Base-by-base conservation (phyloP, 163 green algal species). In the Scenedesmus sp. region DNA sequence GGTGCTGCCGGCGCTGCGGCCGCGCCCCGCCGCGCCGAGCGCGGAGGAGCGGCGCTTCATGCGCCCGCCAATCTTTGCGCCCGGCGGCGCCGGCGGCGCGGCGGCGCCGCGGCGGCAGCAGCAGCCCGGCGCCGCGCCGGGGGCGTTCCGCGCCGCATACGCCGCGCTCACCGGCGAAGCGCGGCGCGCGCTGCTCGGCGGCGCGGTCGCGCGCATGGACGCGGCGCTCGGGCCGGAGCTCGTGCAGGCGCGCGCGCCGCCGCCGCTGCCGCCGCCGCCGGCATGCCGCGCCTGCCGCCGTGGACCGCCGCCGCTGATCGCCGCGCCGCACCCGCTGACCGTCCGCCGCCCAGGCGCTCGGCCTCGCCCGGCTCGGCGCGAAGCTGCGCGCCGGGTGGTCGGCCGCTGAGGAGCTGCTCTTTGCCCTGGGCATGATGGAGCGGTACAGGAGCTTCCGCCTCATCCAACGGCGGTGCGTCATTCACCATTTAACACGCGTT, bases 361-460 rank as follows among this genome's bases (percentile, higher is more conserved):
- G 65, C 6, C 47, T 76, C 10, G 18, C 29, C 10, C 33, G 64
- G 33, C 22, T 76, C 10, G 67, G 67, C 26, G 45, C 67, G 20
- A 63, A 51, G 51, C 67, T 76, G 51, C 33, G 67, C 3, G n/a
- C 48, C 51, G 56, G 7, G 20, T 76, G 67, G 67, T 39, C 14
- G 1, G 31, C 33, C 1, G 11, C 31, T 13, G 67, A 76, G 31
- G 67, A 76, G 51, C 50, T 65, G 15, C n/a, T 76, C 33, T 76
- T 76, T 51, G 28, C 29, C 10, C 51, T 76, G 67, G 67, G 67
- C 15, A 76, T 76, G 67, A 33, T 76, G 34, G 67, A 76, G 28
- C 54, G 42, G 13, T 76, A 76, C 47, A 50, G 67, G 33, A 76
- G 44, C 29, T 76, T 76, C 26, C 17, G 47, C 20, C 51, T 65